These are phyloP conservation scores for Eucalyptus leucophloia DNA, from an alignment of 345 rosid species.

Conservation along the genomic window DNA sequence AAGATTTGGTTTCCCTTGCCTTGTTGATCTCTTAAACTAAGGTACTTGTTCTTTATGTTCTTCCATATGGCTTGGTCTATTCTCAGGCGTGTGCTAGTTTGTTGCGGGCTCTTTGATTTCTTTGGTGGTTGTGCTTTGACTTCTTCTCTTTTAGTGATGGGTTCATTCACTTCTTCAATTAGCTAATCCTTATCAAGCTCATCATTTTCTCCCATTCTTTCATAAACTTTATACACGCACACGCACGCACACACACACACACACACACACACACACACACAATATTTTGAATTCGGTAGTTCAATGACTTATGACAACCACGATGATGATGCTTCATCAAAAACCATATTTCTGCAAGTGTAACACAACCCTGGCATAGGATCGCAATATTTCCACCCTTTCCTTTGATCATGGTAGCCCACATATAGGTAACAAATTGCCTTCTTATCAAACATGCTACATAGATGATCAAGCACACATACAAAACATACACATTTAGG, in stretches of 20 bases:
- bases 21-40: no score
- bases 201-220: not conserved
- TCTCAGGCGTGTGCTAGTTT: no score
- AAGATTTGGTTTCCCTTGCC: no score
- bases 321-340: not conserved
- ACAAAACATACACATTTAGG: not conserved
- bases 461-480: not conserved
- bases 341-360: not conserved
- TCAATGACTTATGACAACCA: not conserved
- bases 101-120: no score
- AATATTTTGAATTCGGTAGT: not conserved
- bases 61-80: no score
- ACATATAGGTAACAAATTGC: not conserved
- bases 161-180: not conserved
- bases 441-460: not conserved
- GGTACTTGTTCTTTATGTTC: no score
- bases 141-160: no score
- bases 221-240: not conserved
- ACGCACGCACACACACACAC: no score
- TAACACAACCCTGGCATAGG: not conserved
- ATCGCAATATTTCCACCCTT: conserved; percentile 1
- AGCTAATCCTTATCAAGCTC: not conserved
- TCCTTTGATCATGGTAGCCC: not conserved
- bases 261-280: no score
- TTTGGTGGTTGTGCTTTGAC: no score